These are phyloP conservation scores for Salvia rosmarinus DNA, from an alignment of 257 asterid genomes.

Conservation along the genomic window DNA sequence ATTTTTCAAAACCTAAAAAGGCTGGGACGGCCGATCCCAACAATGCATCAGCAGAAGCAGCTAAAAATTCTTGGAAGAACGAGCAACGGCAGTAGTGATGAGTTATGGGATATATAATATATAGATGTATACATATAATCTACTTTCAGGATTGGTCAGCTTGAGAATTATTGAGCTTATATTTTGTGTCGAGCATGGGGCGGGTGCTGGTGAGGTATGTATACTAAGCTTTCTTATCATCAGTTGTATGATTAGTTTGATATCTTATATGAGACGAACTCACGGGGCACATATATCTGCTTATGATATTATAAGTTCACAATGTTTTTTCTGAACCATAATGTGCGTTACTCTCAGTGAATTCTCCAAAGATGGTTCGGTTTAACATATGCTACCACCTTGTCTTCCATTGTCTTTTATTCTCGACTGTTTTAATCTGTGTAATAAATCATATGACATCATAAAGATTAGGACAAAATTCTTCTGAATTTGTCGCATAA, in stretches of 20 bases:
- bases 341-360: neutral
- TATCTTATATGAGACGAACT: constrained; percentile 14
- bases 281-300: constrained; percentile 14
- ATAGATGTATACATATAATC: too few species aligned
- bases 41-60: constrained; percentile 55
- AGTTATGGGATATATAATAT: neutral
- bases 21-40: constrained; percentile 41
- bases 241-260: constrained; percentile 17
- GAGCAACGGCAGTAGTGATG: constrained; percentile 51
- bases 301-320: constrained; percentile 13
- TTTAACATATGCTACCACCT: neutral
- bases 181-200: neutral
- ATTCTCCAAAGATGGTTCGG: constrained; percentile 5
- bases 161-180: neutral
- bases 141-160: neutral
- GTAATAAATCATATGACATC: too few species aligned
- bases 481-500: too few species aligned
- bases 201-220: constrained; percentile 29
- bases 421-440: too few species aligned
- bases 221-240: constrained; percentile 3
- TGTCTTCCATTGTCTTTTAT: neutral
- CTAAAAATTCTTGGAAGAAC: constrained; percentile 60
- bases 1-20: constrained; percentile 55
- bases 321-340: neutral
- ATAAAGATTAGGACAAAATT: too few species aligned